phyloP scores from a whole-genome alignment of 2,329 filamentous ascomycete genomes.

The Aspergillus hortae region DNA sequence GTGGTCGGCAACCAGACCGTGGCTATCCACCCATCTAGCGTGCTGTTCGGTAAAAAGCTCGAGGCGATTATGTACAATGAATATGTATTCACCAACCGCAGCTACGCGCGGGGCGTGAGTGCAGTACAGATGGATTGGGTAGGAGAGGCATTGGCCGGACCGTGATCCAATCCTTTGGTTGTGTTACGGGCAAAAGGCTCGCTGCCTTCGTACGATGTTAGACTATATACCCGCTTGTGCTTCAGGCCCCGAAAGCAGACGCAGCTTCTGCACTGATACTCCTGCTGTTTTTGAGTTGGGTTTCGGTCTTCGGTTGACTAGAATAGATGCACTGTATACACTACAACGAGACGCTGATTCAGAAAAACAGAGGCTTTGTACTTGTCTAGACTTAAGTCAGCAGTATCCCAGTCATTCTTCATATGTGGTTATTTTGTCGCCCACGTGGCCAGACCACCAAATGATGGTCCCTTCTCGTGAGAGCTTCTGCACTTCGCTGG shows the following conservation, averaged over 20 bases:
- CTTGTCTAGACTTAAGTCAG: too few relatives aligned
- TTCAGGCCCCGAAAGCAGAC: too few relatives aligned
- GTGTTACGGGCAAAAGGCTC: too few relatives aligned
- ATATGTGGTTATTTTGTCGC: slow-evolving; percentile 9
- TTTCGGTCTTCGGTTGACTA: too few relatives aligned
- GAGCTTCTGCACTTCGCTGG: slow-evolving; percentile 1
- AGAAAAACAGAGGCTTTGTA: too few relatives aligned
- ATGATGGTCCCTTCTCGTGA: slow-evolving; percentile 7
- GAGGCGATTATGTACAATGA: slow-evolving; percentile 64
- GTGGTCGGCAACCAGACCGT: slow-evolving; percentile 60
- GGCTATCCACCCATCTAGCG: slow-evolving; percentile 60
- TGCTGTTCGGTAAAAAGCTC: slow-evolving; percentile 57
- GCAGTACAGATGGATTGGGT: slow-evolving; percentile 62
- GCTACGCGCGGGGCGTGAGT: slow-evolving; percentile 61
- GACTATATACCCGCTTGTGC: too few relatives aligned
- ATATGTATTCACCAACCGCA: slow-evolving; percentile 63
- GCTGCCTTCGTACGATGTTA: too few relatives aligned
- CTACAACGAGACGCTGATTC: too few relatives aligned
- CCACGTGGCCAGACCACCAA: slow-evolving; percentile 12
- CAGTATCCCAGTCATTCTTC: not conserved
- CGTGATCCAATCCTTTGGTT: not conserved
- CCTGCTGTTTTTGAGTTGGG: too few relatives aligned
- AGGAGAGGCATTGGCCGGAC: slow-evolving; percentile 45
- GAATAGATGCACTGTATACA: too few relatives aligned
- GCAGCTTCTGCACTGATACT: too few relatives aligned